Evolutionary conservation across 1,139 yeast genomes (phyloP).

Genomic region (Suhomyces chickasaworum): DNA sequence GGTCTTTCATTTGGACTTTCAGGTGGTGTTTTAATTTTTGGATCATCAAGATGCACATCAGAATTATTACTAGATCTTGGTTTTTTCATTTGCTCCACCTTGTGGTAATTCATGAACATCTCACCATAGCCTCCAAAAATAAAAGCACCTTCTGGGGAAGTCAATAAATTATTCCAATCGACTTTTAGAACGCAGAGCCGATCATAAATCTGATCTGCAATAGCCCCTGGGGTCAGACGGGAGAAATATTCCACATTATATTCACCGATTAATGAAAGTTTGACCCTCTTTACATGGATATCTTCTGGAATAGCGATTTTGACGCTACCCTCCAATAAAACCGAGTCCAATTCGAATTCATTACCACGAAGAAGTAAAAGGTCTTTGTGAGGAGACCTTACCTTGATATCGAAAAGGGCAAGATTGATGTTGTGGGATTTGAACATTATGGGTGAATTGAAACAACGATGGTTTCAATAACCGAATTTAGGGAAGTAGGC

Average conservation of each 20-base stretch:
- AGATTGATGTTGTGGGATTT: constrained; percentile 25
- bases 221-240: constrained; percentile 34
- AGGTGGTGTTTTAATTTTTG: background rate
- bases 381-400: constrained; percentile 57
- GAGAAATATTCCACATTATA: constrained; percentile 57
- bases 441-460: constrained; percentile 22
- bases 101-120: constrained; percentile 23
- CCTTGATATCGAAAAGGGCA: constrained; percentile 36
- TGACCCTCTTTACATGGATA: constrained; percentile 49
- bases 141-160: constrained; percentile 47
- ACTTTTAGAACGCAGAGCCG: constrained; percentile 52
- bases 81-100: constrained; percentile 15
- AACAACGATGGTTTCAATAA: background rate
- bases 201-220: constrained; percentile 51
- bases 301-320: constrained; percentile 57
- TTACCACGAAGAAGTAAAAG: constrained; percentile 56
- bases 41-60: constrained; percentile 8
- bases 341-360: constrained; percentile 57
- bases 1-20: constrained; percentile 18
- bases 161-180: constrained; percentile 61
- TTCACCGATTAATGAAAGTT: constrained; percentile 53
- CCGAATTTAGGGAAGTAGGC: background rate
- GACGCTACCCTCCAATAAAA: constrained; percentile 56
- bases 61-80: constrained; percentile 9
- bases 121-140: constrained; percentile 48